A percentile compares a stretch with the other conserved stretches of the same genome.
phyloP scores from a whole-genome alignment of 148 eudicot genomes.

The Rhododendron molle region DNA sequence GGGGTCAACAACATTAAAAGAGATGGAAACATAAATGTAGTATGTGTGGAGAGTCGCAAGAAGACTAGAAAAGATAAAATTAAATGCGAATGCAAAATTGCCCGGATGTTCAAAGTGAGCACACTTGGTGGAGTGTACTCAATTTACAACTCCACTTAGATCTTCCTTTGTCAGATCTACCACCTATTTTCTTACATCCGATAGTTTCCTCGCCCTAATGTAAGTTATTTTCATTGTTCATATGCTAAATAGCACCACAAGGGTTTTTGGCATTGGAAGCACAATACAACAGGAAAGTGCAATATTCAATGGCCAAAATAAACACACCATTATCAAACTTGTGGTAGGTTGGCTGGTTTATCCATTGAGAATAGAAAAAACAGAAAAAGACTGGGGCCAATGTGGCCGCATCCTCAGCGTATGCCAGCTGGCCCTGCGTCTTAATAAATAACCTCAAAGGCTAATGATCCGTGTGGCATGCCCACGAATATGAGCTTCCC shows the following conservation, averaged over 20 bases:
- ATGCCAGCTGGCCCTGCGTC: no score
- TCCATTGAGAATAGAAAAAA: no score
- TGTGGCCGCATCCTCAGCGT: no score
- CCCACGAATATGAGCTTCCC: not conserved
- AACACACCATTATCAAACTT: not conserved
- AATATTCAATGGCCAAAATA: not conserved
- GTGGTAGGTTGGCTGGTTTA: not conserved
- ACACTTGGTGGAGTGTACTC: not conserved
- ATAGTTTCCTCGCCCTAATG: not conserved
- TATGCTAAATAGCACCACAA: not conserved
- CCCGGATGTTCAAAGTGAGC: not conserved
- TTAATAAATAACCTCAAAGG: not conserved
- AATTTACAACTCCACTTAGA: not conserved
- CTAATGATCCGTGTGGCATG: not conserved
- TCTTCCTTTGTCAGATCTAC: not conserved
- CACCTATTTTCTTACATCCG: not conserved
- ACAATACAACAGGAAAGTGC: not conserved
- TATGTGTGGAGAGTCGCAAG: not conserved
- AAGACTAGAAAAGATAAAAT: not conserved
- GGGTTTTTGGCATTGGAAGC: not conserved
- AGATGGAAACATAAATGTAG: not conserved
- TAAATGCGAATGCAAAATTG: not conserved
- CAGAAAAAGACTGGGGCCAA: no score
- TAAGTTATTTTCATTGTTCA: not conserved
- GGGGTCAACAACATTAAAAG: conserved; percentile 1